Evolutionary conservation across 139 green algal species (phyloP).

Genomic region (Micractinium conductrix): DNA sequence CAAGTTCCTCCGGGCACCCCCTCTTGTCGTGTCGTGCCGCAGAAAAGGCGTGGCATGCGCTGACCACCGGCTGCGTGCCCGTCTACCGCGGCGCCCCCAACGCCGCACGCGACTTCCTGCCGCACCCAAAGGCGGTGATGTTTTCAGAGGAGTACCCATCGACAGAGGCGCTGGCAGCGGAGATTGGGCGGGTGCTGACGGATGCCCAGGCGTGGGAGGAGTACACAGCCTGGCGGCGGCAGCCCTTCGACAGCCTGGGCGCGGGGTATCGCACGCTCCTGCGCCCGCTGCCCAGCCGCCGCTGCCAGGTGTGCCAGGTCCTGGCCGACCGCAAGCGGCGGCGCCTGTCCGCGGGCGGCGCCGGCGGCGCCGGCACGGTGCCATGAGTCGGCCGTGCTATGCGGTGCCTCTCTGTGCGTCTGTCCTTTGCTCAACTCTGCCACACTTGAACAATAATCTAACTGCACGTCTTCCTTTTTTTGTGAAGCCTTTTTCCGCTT

Average conservation of each 20-base stretch:
- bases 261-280: neutral
- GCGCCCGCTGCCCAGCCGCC: neutral
- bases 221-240: neutral
- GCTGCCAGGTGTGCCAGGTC: conserved; percentile 11
- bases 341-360: neutral
- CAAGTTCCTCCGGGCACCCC: too few species aligned
- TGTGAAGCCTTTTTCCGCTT: too few species aligned
- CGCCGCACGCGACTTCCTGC: neutral
- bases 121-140: neutral
- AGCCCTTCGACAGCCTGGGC: neutral
- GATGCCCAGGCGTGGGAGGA: neutral
- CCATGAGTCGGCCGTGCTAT: too few species aligned
- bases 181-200: neutral
- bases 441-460: too few species aligned
- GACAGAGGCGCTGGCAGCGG: neutral
- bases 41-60: conserved; percentile 1
- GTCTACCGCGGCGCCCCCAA: conserved; percentile 1
- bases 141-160: neutral
- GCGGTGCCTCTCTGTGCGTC: too few species aligned
- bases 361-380: too few species aligned
- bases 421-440: too few species aligned
- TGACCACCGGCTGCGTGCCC: neutral
- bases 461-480: too few species aligned
- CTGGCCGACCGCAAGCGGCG: neutral
- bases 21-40: too few species aligned